Evolutionary conservation across 306 rosid species (phyloP), one percentile per base, ranked within the genome.

Genomic region (Abrus pulchellus): DNA sequence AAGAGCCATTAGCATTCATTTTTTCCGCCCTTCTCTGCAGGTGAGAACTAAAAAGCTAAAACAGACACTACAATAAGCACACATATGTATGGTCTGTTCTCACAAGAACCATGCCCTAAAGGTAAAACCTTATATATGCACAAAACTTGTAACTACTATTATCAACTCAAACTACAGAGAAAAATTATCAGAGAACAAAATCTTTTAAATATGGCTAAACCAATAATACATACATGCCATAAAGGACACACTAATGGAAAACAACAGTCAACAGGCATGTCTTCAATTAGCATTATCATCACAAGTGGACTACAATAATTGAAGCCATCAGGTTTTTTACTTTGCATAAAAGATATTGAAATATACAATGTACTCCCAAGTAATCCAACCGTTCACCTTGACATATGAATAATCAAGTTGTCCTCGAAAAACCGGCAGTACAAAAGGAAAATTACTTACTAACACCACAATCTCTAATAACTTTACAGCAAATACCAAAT

Each of bases 391-490:
- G 49, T 40, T 11, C 48, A 11, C 77, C 67, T 38, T 11, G 14
- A 27, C 65, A 40, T 33, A 41, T 48, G 61, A 50, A 38, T 49
- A 64, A 48, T 63, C 32, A 71, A 64, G 50, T 14, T 69, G 29
- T 70, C 40, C 36, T 63, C 48, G 33, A 76, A 80, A 64, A 5
- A 50, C 56, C 40, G n/a, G 48, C 27, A 43, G 33, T 28, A 61
- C 41, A 80, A 50, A 68, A 53, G 70, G 72, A 54, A 75, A 70
- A 54, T 55, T 27, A 63, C 67, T 70, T 63, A 64, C 29, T 40
- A 48, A 63, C 14, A 43, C 54, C 55, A 13, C 43, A 57, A 32
- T 52, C 54, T 30, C 47, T 1, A 72, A 56, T 50, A 77, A 70
- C 5, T 52, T 48, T 45, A 28, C 71, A 44, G 49, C 66, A 65